These are phyloP conservation scores for Crassisporium funariophilum DNA, from an alignment of 768 basidiomycete species.

Conservation along the genomic window DNA sequence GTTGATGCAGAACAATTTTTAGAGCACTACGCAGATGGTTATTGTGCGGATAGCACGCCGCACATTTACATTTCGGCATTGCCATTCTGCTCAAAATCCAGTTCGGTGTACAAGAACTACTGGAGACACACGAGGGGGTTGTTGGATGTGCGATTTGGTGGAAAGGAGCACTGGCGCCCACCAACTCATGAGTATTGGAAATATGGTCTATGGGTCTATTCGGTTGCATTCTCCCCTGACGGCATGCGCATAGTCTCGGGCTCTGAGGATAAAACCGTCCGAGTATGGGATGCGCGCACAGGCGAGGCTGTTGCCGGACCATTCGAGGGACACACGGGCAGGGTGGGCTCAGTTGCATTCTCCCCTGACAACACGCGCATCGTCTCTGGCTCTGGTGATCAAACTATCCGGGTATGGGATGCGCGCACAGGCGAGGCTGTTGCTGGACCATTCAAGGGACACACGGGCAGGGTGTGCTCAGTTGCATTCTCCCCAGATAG, in stretches of 20 bases:
- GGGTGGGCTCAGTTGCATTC: slow-evolving; percentile 1
- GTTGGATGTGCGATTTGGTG: slow-evolving; percentile 10
- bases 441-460: too few relatives aligned
- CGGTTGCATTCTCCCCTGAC: slow-evolving; percentile 3
- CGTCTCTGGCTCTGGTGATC: too few relatives aligned
- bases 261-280: slow-evolving; percentile 8
- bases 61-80: slow-evolving; percentile 43
- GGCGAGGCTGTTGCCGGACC: too few relatives aligned
- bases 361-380: slow-evolving; percentile 10
- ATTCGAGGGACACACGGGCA: neutral
- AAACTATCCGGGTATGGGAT: too few relatives aligned
- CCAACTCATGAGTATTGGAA: neutral
- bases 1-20: slow-evolving; percentile 32
- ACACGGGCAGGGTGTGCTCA: too few relatives aligned
- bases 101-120: slow-evolving; percentile 20
- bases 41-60: slow-evolving; percentile 32
- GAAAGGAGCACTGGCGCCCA: slow-evolving; percentile 11
- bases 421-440: too few relatives aligned
- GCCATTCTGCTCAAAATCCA: slow-evolving; percentile 31
- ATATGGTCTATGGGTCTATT: neutral
- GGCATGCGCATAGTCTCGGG: slow-evolving; percentile 4
- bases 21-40: slow-evolving; percentile 25
- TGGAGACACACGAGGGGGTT: too few relatives aligned
- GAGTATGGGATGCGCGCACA: slow-evolving; percentile 10
- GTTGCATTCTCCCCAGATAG: too few relatives aligned